Evolutionary conservation across 140 eudicot species (phyloP).

Genomic region (Senecio squalidus): DNA sequence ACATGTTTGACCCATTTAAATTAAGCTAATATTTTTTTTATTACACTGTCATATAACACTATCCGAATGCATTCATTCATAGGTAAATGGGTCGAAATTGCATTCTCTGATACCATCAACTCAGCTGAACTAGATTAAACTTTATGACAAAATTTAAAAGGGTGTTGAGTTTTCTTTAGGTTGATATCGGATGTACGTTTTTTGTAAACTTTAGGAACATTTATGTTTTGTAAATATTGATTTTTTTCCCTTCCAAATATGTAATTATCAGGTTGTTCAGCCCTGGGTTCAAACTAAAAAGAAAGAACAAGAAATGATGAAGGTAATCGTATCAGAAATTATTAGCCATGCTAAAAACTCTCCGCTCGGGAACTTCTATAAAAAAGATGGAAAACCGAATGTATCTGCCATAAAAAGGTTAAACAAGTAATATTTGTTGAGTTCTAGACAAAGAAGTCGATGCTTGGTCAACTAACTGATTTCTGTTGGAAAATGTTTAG

Average conservation of each 20-base stretch:
- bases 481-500: conserved; percentile 18
- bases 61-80: no score
- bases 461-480: conserved; percentile 8
- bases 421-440: background rate
- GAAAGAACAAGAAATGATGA: conserved; percentile 53
- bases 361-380: conserved; percentile 41
- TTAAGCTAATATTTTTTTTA: no score
- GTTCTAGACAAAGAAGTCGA: conserved; percentile 1
- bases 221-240: background rate
- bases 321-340: conserved; percentile 45
- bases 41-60: no score
- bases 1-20: no score
- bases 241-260: background rate
- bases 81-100: no score
- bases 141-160: background rate
- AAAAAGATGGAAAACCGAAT: conserved; percentile 57
- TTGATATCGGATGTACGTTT: no score
- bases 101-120: no score
- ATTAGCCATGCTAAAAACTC: conserved; percentile 32
- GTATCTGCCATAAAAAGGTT: conserved; percentile 49
- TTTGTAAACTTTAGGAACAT: background rate
- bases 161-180: no score
- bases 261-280: conserved; percentile 41
- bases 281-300: conserved; percentile 64
- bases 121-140: background rate